Base-by-base conservation (phyloP, 208 protist genomes). In the Crithidia brevicula region DNA sequence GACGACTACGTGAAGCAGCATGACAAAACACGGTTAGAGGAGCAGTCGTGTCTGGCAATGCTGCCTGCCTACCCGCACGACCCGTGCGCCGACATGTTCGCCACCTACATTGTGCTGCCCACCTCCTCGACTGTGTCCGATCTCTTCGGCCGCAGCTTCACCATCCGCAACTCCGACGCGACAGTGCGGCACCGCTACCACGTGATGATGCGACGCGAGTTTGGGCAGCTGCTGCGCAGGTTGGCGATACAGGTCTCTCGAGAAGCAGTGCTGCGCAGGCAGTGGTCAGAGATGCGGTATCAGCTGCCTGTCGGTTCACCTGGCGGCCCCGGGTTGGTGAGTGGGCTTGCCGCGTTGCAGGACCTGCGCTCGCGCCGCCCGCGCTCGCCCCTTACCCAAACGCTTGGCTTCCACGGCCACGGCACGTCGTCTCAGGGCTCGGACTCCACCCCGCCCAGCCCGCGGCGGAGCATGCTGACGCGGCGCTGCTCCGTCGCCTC, bases 21-120 rank as follows among this genome's bases (percentile, higher is more conserved):
- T 25, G 30, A 22, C 33, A 66, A 59, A 43, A 28, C 50, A 0
- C 36, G 71, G 2, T 57, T 47, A 11, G 51, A 82, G 30, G 42
- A 74, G 38, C 30, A 73, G 31, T 20, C 8, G 25, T 69, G 61
- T 20, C 50, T 79, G 34, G 54, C 52, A 25, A 62, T 60, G 42
- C 20, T 68, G 23, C 63, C 66, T 0, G 34, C 38, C 28, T 74
- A 79, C 66, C 61, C 51, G 34, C 61, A 25, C 15, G 80, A 86
- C 65, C 59, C 54, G 22, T 69, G 42, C 20, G 75, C 77, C 1
- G 67, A 83, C 54, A 66, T 89, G 22, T 82, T 90, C 42, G 83
- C 70, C 64, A 80, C 90, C 31, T 76, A 86, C 63, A 79, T 77
- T 16, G 72, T 91, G 22, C 75, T 94, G 23, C 88, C 88, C 15